A percentile compares a stretch with the other conserved stretches of the same genome.
Evolutionary conservation across 202 grass and related monocot genomes (phyloP).

Genomic region (Dendrocalamus latiflorus): DNA sequence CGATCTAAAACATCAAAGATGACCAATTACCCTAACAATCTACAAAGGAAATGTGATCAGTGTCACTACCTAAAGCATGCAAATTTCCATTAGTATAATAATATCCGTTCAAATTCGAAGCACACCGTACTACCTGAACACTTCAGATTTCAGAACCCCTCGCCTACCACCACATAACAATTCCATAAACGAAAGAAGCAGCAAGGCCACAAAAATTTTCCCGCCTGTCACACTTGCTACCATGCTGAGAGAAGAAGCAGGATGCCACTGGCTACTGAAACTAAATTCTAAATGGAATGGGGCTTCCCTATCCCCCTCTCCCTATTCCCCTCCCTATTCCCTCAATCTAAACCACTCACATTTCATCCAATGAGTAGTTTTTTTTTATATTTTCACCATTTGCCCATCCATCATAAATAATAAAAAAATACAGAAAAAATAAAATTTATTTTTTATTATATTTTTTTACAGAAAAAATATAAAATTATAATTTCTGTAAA

Average conservation of each 20-base stretch:
- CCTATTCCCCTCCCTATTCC: no score
- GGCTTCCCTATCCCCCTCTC: no score
- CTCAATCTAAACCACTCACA: no score
- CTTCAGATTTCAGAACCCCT: background rate
- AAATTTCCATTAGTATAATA: background rate
- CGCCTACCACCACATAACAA: background rate
- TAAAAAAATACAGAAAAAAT: no score
- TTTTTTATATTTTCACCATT: no score
- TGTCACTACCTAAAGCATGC: background rate
- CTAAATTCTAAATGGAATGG: no score
- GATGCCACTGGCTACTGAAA: background rate
- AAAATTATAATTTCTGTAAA: no score
- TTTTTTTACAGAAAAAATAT: no score
- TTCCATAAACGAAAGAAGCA: background rate
- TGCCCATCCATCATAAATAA: no score
- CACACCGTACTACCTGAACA: background rate
- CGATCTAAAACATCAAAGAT: background rate
- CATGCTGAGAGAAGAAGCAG: no score
- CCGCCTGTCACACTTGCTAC: background rate
- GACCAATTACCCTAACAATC: background rate
- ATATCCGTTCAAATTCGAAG: background rate
- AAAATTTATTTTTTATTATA: no score
- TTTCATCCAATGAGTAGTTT: no score
- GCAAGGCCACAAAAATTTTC: background rate
- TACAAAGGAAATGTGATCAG: background rate